phyloP scores from a whole-genome alignment of 495 filamentous ascomycete species.

The Lepraria neglecta region DNA sequence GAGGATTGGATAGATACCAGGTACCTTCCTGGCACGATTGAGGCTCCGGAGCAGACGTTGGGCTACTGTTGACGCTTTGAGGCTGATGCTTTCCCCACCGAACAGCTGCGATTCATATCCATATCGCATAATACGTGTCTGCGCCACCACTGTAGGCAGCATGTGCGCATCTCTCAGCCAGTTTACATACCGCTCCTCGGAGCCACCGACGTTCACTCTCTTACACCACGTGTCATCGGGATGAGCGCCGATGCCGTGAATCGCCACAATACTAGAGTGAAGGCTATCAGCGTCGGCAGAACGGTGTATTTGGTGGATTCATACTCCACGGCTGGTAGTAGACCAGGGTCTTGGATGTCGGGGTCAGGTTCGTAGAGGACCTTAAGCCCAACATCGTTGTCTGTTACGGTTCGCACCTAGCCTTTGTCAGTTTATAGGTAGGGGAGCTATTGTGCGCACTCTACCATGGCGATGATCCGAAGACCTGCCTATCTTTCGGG shows the following conservation, averaged over 20 bases:
- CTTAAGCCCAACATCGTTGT: slow-evolving; percentile 9
- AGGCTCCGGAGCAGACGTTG: slow-evolving; percentile 3
- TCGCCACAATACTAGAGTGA: slow-evolving; percentile 26
- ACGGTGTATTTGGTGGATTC: background rate
- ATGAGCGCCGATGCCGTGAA: slow-evolving; percentile 29
- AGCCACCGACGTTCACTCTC: slow-evolving; percentile 22
- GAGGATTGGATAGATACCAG: background rate
- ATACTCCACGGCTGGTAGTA: background rate
- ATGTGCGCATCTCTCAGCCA: slow-evolving; percentile 25
- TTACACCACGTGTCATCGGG: slow-evolving; percentile 29
- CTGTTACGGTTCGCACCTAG: background rate
- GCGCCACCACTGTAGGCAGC: slow-evolving; percentile 24
- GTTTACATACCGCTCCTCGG: slow-evolving; percentile 25
- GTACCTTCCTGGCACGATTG: background rate
- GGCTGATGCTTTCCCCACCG: slow-evolving; percentile 21
- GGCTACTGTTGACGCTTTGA: slow-evolving; percentile 22
- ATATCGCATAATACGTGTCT: slow-evolving; percentile 30
- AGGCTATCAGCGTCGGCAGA: slow-evolving; percentile 6
- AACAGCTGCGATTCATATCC: slow-evolving; percentile 27
- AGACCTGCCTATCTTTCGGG: no score
- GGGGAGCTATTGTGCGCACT: no score
- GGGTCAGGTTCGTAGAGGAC: slow-evolving; percentile 1
- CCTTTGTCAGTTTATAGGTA: background rate
- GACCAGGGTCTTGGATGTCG: background rate
- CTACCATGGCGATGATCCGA: no score